Base-by-base conservation (phyloP, 805 yeast species). In the Teunomyces stri region DNA sequence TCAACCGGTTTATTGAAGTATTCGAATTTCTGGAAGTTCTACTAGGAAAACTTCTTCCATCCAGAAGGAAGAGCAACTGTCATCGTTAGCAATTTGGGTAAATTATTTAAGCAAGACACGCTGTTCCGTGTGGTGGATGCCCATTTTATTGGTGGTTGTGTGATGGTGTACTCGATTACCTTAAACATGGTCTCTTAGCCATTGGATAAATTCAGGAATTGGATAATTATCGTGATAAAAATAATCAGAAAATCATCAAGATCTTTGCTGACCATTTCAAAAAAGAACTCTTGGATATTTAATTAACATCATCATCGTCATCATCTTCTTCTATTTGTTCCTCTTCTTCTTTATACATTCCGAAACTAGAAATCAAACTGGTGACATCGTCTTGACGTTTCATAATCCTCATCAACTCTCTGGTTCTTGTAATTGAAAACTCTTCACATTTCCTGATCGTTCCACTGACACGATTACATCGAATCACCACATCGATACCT, bases 381-480 rank as follows among this genome's bases (percentile, higher is more conserved):
- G 29, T n/a, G 16, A 27, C 29, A 29, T 37, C 43, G 16, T 44
- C 50, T 10, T 52, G 48, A 21, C 47, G 49, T 25, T 48, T 49
- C 13, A 60, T 28, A 40, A 51, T 16, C 47, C 64, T 52, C 59
- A 78, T 66, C 38, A 66, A 51, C 37, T 69, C 65, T 44, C 74
- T 70, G 59, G 80, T 71, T 46, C 74, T 63, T 25, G 52, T 51
- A 10, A 88, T 81, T 0, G 90, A 85, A 48, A 74, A 79, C 53
- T 82, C 78, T 60, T 91, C 96, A 53, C 95, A 80, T 59, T 88
- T 89, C 60, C 83, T 84, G 28, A 91, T 90, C 0, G 97, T 89
- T 0, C 97, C 98, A 58, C 96, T 84, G 0, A 88, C 81, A 48
- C 85, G 86, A 4, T 78, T 67, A 25, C 87, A 84, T 46, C 83